These are phyloP conservation scores for Didymella segeticola DNA, from an alignment of 2,329 filamentous ascomycete species.

Conservation along the genomic window DNA sequence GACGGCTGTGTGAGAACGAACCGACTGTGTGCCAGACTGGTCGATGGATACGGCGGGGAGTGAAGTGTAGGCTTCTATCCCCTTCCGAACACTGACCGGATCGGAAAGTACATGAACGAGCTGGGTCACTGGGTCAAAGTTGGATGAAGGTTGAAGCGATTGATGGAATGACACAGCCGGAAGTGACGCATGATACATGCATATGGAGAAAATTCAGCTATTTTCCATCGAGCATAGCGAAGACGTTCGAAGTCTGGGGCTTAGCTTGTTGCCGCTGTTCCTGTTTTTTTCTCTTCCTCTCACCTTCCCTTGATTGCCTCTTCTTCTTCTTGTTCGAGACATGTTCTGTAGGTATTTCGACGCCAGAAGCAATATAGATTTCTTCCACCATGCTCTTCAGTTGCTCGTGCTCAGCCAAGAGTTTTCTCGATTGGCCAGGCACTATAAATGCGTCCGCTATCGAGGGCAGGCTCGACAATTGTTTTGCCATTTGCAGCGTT, in stretches of 20 bases:
- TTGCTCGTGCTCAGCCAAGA: constrained; percentile 23
- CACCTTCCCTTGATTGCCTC: constrained; percentile 33
- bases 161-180: no score
- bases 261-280: constrained; percentile 22
- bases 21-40: no score
- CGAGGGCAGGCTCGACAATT: constrained; percentile 31
- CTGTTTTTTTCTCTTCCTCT: constrained; percentile 35
- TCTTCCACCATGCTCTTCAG: constrained; percentile 33
- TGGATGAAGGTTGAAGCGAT: no score
- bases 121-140: no score
- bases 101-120: no score
- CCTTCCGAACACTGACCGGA: no score
- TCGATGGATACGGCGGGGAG: no score
- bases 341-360: constrained; percentile 25
- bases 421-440: constrained; percentile 28
- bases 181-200: no score
- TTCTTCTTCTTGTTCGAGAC: constrained; percentile 33
- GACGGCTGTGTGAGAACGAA: no score
- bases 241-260: not conserved
- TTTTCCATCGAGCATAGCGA: constrained; percentile 8
- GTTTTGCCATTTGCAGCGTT: constrained; percentile 18
- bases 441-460: constrained; percentile 35
- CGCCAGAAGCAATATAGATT: constrained; percentile 35
- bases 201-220: no score
- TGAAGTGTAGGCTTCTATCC: no score